Evolutionary conservation across 192 early-diverging fungal species (phyloP).

Genomic region (Coemansia sp.): DNA sequence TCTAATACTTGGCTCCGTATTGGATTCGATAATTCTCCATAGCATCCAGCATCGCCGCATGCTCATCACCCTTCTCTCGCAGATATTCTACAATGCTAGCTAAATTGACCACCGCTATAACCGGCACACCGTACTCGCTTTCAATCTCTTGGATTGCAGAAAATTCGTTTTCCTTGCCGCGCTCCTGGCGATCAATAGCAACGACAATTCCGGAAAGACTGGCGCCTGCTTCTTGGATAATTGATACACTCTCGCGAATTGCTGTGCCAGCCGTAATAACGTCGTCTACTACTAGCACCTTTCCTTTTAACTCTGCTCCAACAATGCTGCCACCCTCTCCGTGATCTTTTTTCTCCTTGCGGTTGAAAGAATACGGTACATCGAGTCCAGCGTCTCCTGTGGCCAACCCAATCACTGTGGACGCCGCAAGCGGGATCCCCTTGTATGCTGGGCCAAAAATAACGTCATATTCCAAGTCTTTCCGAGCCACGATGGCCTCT

Average conservation of each 20-base stretch:
- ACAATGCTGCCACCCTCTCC: conserved; percentile 97
- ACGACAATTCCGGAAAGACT: conserved; percentile 82
- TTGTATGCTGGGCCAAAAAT: conserved; percentile 99
- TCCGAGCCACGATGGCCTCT: conserved; percentile 68
- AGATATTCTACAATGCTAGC: conserved; percentile 87
- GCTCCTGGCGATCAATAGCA: conserved; percentile 90
- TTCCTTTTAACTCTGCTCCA: conserved; percentile 74
- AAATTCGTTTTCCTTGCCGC: conserved; percentile 62
- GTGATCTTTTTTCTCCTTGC: conserved; percentile 99
- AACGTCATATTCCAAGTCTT: conserved; percentile 72
- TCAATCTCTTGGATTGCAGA: conserved; percentile 94
- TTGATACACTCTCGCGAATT: conserved; percentile 84
- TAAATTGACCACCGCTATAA: conserved; percentile 84
- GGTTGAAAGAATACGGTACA: conserved; percentile 90
- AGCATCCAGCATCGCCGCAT: conserved; percentile 56
- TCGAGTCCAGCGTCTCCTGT: conserved; percentile 47
- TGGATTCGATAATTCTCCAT: conserved; percentile 80
- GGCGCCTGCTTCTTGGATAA: conserved; percentile 75
- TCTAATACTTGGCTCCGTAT: conserved; percentile 71
- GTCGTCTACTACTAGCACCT: conserved; percentile 89
- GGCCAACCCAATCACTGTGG: conserved; percentile 77
- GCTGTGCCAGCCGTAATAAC: conserved; percentile 99
- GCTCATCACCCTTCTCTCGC: conserved; percentile 56
- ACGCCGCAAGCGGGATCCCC: conserved; percentile 89
- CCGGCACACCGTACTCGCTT: conserved; percentile 72